These are phyloP conservation scores for Phylloporus sp. DNA, from an alignment of 768 basidiomycete genomes.

Conservation along the genomic window DNA sequence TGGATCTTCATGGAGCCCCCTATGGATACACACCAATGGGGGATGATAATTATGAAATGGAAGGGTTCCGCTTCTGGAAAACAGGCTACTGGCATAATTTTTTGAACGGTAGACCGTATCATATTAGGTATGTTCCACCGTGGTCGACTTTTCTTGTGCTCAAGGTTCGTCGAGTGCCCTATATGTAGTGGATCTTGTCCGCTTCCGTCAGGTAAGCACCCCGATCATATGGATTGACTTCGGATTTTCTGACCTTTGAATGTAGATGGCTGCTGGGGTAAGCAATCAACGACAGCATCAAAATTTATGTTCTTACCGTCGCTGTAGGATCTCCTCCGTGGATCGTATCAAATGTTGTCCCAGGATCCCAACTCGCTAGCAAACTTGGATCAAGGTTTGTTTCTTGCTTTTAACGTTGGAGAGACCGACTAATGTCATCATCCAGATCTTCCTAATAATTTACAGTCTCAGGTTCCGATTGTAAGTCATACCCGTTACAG, in stretches of 20 bases:
- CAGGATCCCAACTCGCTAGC: conserved; percentile 92
- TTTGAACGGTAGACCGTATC: conserved; percentile 80
- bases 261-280: conserved; percentile 56
- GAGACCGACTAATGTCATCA: background rate
- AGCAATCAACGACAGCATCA: conserved; percentile 11
- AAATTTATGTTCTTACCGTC: conserved; percentile 1
- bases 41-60: conserved; percentile 90
- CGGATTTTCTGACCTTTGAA: background rate
- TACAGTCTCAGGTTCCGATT: conserved; percentile 90
- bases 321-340: conserved; percentile 76
- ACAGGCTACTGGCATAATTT: conserved; percentile 93
- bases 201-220: conserved; percentile 76
- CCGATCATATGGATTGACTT: background rate
- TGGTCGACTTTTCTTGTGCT: background rate
- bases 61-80: conserved; percentile 99
- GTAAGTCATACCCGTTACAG: conserved; percentile 46
- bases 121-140: conserved; percentile 70
- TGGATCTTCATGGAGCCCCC: conserved; percentile 89
- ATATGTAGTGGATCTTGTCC: conserved; percentile 92
- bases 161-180: conserved; percentile 61
- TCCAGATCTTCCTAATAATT: conserved; percentile 90
- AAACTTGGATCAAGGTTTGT: conserved; percentile 86
- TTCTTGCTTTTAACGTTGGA: background rate
- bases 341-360: conserved; percentile 90
- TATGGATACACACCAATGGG: conserved; percentile 99